These are phyloP conservation scores for Monilinia polystroma DNA, from an alignment of 2,329 filamentous ascomycete species.

Conservation along the genomic window DNA sequence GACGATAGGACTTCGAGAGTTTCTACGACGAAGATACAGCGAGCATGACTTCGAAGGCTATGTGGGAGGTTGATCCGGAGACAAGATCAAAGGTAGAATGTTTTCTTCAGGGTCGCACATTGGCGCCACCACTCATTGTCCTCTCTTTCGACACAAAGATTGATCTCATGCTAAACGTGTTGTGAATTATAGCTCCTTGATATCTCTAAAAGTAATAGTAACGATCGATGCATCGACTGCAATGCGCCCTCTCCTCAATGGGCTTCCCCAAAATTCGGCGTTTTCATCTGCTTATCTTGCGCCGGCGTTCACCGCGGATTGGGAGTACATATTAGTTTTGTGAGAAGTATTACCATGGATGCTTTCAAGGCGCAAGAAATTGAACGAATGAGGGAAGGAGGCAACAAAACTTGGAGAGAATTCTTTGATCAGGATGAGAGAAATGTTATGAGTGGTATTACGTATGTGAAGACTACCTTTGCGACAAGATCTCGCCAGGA, in stretches of 20 bases:
- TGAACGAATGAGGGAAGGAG: constrained; percentile 87
- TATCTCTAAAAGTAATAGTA: constrained; percentile 86
- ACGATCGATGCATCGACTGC: constrained; percentile 93
- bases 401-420: constrained; percentile 80
- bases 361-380: constrained; percentile 94
- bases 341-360: constrained; percentile 97
- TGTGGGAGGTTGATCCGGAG: constrained; percentile 99
- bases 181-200: constrained; percentile 68
- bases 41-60: constrained; percentile 65
- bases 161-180: constrained; percentile 26
- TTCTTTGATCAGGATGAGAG: constrained; percentile 78
- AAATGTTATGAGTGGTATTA: constrained; percentile 63
- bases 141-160: not conserved
- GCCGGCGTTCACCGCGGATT: constrained; percentile 92
- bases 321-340: constrained; percentile 97
- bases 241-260: constrained; percentile 95
- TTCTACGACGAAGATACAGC: not conserved
- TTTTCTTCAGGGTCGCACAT: constrained; percentile 12
- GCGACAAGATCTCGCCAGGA: constrained; percentile 1
- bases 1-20: not conserved
- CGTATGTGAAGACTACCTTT: constrained; percentile 29
- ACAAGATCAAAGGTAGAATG: constrained; percentile 81
- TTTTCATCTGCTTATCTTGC: constrained; percentile 97
- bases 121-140: not conserved
- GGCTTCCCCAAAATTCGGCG: constrained; percentile 95